Conservation (phyloP, 257 asterid genomes). For the Oldenlandia corymbosa region DNA sequence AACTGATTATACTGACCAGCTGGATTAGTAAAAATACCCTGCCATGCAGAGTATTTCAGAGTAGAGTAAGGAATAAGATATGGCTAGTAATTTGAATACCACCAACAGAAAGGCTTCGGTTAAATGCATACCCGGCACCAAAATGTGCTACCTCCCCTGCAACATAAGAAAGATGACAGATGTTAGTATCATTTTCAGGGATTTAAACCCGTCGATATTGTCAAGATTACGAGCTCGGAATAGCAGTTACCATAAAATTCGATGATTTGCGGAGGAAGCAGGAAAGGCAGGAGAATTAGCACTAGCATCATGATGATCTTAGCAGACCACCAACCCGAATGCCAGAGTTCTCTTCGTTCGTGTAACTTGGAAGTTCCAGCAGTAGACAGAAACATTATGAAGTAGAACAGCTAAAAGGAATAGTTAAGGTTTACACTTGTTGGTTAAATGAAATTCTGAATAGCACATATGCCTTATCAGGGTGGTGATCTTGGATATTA, state of each 20-base stretch:
- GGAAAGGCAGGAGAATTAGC: constrained; percentile 34
- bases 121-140: constrained; percentile 44
- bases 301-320: constrained; percentile 32
- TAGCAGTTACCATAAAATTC: constrained; percentile 34
- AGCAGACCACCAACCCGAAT: constrained; percentile 50
- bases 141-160: constrained; percentile 49
- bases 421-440: constrained; percentile 39
- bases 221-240: background rate
- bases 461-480: too few relatives aligned
- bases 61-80: background rate
- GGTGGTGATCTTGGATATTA: background rate
- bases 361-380: constrained; percentile 43
- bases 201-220: too few relatives aligned
- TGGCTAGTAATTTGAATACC: background rate
- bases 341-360: constrained; percentile 40
- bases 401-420: constrained; percentile 33
- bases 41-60: constrained; percentile 22
- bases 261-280: constrained; percentile 30
- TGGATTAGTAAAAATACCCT: constrained; percentile 49
- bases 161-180: constrained; percentile 7
- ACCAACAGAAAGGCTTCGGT: background rate
- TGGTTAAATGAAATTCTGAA: too few relatives aligned
- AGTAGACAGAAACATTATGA: constrained; percentile 44
- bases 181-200: constrained; percentile 5
- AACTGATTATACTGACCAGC: constrained; percentile 45